Conservation (phyloP, 257 asterid genomes). For the Nicotiana noctiflora region DNA sequence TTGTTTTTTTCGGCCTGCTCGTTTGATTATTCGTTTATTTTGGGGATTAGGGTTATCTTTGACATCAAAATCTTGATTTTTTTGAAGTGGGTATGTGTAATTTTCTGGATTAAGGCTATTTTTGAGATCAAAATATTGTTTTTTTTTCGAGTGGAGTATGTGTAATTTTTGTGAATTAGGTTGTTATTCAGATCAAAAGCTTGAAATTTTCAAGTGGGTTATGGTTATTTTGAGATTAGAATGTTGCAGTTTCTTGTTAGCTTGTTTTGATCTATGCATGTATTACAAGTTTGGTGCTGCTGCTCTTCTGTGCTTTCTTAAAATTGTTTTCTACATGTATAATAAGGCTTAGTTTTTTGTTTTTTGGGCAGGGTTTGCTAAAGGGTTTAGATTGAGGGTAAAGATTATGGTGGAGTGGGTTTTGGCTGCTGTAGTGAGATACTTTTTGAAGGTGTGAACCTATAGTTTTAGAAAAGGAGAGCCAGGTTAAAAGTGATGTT, state of each 20-base stretch:
- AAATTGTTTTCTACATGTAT: neutral
- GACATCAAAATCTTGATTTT: neutral
- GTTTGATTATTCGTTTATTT: conserved; percentile 14
- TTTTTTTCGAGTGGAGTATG: neutral
- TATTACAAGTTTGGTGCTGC: neutral
- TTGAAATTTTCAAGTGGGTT: neutral
- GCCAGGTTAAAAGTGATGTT: conserved; percentile 37
- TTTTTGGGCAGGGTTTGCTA: neutral
- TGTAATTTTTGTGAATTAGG: neutral
- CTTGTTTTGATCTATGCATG: conserved; percentile 2
- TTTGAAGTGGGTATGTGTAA: neutral
- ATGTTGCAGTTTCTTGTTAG: neutral
- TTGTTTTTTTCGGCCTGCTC: conserved; percentile 18
- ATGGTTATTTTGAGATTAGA: neutral
- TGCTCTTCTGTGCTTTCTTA: neutral
- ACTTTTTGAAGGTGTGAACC: neutral
- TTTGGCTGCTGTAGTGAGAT: neutral
- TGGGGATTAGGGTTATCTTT: conserved; percentile 14
- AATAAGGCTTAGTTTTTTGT: neutral
- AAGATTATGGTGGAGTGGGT: conserved; percentile 7
- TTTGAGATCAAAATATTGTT: neutral
- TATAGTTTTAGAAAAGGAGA: conserved; percentile 5
- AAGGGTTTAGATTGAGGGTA: neutral
- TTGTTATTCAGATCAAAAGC: neutral
- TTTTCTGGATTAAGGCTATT: neutral